These are phyloP conservation scores for Hypocreales sp. DNA, from an alignment of 2,329 filamentous ascomycete genomes.

Conservation along the genomic window DNA sequence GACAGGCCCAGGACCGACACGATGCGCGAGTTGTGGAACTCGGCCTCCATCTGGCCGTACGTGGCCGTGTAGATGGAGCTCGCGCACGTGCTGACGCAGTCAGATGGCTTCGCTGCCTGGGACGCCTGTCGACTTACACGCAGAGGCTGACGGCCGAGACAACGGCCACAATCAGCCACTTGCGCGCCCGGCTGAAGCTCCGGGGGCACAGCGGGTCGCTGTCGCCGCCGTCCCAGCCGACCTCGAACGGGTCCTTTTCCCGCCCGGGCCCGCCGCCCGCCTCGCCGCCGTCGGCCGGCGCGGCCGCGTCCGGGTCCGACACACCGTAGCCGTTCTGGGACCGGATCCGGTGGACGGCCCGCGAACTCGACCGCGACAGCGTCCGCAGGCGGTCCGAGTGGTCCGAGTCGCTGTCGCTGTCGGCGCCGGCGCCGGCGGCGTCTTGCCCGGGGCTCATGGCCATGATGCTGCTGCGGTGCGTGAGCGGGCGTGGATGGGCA, in stretches of 20 bases:
- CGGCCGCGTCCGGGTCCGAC: too few relatives aligned
- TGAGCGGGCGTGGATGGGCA: too few relatives aligned
- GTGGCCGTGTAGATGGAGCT: slow-evolving; percentile 83
- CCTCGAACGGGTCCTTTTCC: slow-evolving; percentile 42
- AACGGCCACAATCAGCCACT: slow-evolving; percentile 68
- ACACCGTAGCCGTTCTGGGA: slow-evolving; percentile 30
- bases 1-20: slow-evolving; percentile 71
- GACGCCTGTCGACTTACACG: slow-evolving; percentile 47
- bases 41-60: slow-evolving; percentile 58
- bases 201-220: slow-evolving; percentile 60
- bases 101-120: background rate
- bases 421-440: too few relatives aligned
- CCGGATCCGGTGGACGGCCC: slow-evolving; percentile 5
- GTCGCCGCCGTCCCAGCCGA: slow-evolving; percentile 58
- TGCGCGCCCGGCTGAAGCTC: slow-evolving; percentile 47
- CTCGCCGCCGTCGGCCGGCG: slow-evolving; percentile 5
- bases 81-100: slow-evolving; percentile 49
- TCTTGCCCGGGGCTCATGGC: too few relatives aligned
- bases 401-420: slow-evolving; percentile 1
- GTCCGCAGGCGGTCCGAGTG: too few relatives aligned
- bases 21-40: slow-evolving; percentile 56
- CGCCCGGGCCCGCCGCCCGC: background rate
- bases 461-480: too few relatives aligned
- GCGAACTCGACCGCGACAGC: background rate
- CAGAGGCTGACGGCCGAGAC: slow-evolving; percentile 62